Base-by-base conservation (phyloP, 1,139 yeast genomes). In the Hansenula lynferdii region DNA sequence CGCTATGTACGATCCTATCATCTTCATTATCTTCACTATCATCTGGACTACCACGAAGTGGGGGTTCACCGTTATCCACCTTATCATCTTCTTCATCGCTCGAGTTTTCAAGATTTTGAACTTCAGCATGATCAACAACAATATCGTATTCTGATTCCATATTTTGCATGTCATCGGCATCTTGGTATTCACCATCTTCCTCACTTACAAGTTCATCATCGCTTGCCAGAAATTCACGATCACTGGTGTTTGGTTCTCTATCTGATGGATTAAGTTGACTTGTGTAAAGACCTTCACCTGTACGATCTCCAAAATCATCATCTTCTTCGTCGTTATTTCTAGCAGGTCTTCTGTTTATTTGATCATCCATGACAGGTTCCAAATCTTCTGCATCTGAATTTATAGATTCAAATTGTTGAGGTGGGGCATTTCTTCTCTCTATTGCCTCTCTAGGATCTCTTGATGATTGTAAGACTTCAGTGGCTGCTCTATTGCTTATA, bases 191-290 rank as follows among this genome's bases (percentile, higher is more conserved):
- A 12, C 47, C 60, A 39, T 52, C 45, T 35, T 44, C n/a, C n/a
- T n/a, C 36, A 32, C 26, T 24, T 10, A 6, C 26, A 12, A 12
- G 15, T 5, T 45, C 52, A 8, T 44, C 45, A 11, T 48, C 45
- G n/a, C n/a, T n/a, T 19, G 57, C 43, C 31, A 45, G 42, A 34
- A 36, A 36, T 23, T 48, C 60, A 34, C 51, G 54, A 38, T 40
- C 46, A 38, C 56, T 51, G 6, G 53, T 47, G 2, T 36, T 31
- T 8, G 20, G 19, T 9, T 23, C 16, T 9, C 16, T 28, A 11
- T 25, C 39, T 11, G 17, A 8, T 11, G 23, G 24, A 14, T 36
- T 10, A 10, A 28, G 7, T 23, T 36, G 39, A 23, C 39, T 36
- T 6, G 39, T 36, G 26, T 31, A 29, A 20, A 22, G 16, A 6